Percentiles rank a stretch among this genome's conserved stretches.
These are phyloP conservation scores for Melampsora americana DNA, from an alignment of 1,284 basidiomycete genomes.

Conservation along the genomic window DNA sequence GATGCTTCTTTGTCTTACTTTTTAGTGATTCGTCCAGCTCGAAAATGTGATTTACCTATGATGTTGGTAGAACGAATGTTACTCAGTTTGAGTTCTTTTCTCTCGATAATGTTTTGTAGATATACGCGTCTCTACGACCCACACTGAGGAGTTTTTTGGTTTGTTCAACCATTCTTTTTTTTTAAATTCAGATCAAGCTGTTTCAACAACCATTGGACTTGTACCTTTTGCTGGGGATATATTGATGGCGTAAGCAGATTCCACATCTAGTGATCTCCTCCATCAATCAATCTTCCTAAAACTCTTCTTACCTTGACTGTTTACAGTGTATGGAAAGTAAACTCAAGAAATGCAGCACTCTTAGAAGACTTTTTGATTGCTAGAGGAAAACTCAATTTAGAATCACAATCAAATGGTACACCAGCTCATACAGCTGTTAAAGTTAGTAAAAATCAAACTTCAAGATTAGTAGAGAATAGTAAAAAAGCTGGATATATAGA, in stretches of 20 bases:
- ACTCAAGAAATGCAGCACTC: constrained; percentile 53
- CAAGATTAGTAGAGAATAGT: constrained; percentile 31
- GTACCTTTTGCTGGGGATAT: constrained; percentile 53
- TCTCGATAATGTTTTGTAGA: not conserved
- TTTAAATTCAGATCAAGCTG: constrained; percentile 51
- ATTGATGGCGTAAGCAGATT: constrained; percentile 47
- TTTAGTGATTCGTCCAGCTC: constrained; percentile 41
- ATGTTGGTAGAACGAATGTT: constrained; percentile 29
- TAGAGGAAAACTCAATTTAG: constrained; percentile 6
- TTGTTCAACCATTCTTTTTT: not conserved
- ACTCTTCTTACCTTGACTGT: not conserved
- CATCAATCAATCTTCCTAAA: too few species aligned
- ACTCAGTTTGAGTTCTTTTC: constrained; percentile 31
- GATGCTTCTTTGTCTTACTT: constrained; percentile 44
- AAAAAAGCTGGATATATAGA: constrained; percentile 23
- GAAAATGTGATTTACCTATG: constrained; percentile 45
- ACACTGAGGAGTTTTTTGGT: not conserved
- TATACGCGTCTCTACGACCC: not conserved
- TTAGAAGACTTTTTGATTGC: constrained; percentile 37
- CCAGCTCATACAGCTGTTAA: not conserved
- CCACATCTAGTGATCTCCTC: too few species aligned
- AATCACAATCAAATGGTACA: not conserved
- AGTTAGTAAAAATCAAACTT: constrained; percentile 20
- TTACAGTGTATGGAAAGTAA: constrained; percentile 51
- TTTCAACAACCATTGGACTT: constrained; percentile 51